These are phyloP conservation scores for Protea cynaroides DNA, from an alignment of 164 flowering plant genomes.

Conservation along the genomic window DNA sequence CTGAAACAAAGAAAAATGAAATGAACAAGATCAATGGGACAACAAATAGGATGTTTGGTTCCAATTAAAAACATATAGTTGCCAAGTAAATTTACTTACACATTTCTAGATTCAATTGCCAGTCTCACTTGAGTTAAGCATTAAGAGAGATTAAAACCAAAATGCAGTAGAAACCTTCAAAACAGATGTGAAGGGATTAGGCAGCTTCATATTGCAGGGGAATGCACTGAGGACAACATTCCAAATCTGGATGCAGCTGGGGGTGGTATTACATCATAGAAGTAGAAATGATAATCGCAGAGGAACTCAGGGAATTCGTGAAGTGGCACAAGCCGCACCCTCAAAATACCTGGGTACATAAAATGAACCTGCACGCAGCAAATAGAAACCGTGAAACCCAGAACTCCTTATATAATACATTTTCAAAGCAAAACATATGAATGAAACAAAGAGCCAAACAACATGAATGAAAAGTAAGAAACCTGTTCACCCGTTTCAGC, in stretches of 20 bases:
- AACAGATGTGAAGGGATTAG: constrained; percentile 99
- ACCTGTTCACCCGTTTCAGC: constrained; percentile 83
- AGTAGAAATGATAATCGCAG: constrained; percentile 95
- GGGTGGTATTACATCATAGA: no score
- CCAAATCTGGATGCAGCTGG: constrained; percentile 98
- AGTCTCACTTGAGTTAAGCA: no score
- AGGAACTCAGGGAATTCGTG: constrained; percentile 99
- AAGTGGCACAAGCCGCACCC: constrained; percentile 87
- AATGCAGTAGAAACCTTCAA: no score
- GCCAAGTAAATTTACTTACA: no score
- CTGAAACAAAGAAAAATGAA: no score
- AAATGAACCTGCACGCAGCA: constrained; percentile 60
- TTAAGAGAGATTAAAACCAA: no score
- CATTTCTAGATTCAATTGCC: no score
- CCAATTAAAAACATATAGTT: no score
- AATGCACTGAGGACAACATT: constrained; percentile 96
- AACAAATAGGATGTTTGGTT: no score
- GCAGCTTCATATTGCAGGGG: constrained; percentile 96
- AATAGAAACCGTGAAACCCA: neutral
- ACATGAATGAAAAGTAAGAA: constrained; percentile 11
- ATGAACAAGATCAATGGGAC: no score
- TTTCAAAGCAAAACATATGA: neutral
- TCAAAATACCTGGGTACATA: constrained; percentile 85
- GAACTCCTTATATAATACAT: neutral
- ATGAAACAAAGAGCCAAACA: neutral